A percentile compares a stretch with the other conserved stretches of the same genome.
Conservation (phyloP, 345 rosid genomes). For the Brassica nigra region DNA sequence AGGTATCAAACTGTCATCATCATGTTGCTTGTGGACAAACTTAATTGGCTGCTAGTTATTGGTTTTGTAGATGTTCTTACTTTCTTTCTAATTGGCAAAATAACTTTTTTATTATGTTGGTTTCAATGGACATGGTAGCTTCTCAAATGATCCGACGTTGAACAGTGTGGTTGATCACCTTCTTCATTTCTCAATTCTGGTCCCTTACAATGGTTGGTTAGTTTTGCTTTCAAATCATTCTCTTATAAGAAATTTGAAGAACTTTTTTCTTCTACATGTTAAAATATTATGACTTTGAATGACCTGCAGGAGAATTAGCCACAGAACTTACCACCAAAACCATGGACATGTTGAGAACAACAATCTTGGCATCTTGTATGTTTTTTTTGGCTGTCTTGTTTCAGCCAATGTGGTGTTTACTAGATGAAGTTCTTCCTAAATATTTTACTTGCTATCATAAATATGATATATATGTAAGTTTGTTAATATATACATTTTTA, state of each 20-base stretch:
- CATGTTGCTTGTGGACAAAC: conserved; percentile 41
- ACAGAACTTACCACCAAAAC: conserved; percentile 90
- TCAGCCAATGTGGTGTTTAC: no score
- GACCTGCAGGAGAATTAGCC: conserved; percentile 80
- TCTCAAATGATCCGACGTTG: conserved; percentile 61
- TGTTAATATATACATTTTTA: no score
- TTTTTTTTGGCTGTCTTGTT: no score
- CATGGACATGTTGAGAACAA: conserved; percentile 91
- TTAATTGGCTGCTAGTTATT: conserved; percentile 8
- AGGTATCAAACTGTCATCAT: not conserved
- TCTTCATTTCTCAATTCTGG: conserved; percentile 82
- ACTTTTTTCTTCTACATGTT: not conserved
- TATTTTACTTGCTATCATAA: no score
- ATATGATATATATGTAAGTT: no score
- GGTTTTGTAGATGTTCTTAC: conserved; percentile 4
- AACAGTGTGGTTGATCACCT: conserved; percentile 78
- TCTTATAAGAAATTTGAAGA: not conserved
- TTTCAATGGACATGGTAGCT: conserved; percentile 90
- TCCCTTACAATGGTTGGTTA: conserved; percentile 95
- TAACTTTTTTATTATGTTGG: not conserved
- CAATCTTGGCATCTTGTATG: no score
- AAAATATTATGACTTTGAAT: not conserved
- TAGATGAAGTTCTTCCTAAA: no score
- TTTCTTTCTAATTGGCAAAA: conserved; percentile 4
- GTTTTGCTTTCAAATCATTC: conserved; percentile 21